Evolutionary conservation across 495 filamentous ascomycete genomes (phyloP), one percentile per base, ranked within the genome.

Genomic region (Geoglossum glabrum): DNA sequence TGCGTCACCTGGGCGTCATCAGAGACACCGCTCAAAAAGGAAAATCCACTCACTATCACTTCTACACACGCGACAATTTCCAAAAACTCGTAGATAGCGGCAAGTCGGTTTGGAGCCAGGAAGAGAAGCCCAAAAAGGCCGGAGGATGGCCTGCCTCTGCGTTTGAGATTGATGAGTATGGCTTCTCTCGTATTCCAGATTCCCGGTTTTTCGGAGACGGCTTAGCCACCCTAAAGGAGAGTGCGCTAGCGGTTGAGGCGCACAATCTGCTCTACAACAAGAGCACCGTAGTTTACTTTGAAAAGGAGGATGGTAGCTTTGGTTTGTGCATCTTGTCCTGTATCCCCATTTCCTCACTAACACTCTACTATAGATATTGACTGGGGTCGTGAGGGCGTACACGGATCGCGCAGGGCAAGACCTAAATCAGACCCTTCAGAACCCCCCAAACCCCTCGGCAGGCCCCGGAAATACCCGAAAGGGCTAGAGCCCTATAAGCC

Each of bases 1-100:
- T 86, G 46, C 75, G 75, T 27, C 79, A 84, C 63, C 66, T 82
- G n/a, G 73, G 77, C 26, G 71, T 86, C 21, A 71, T 86, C 43
- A 69, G 79, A 59, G 83, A 86, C 61, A 79, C 75, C 19, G 70
- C 68, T 11, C 70, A 82, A 21, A 69, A 68, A 13, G 69, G 69
- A 2, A 79, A 76, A 26, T 69, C 70, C 19, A 71, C 74, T 6
- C 75, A 79, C 56, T 84, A 80, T 63, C 63, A 78, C 19, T 79
- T 84, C 57, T 81, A 80, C 52, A 73, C 79, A 1, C 72, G 70
- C 31, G 66, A 62, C 3, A 76, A 79, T 60, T 85, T 81, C 60
- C 64, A 75, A 26, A 72, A 74, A 57, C 68, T 81, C 11, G 80
- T 84, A 15, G 73, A 81, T 28, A 65, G 65, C 27, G 79, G 79